Conservation (phyloP, 75 land plant genomes). For the Pinus taeda region DNA sequence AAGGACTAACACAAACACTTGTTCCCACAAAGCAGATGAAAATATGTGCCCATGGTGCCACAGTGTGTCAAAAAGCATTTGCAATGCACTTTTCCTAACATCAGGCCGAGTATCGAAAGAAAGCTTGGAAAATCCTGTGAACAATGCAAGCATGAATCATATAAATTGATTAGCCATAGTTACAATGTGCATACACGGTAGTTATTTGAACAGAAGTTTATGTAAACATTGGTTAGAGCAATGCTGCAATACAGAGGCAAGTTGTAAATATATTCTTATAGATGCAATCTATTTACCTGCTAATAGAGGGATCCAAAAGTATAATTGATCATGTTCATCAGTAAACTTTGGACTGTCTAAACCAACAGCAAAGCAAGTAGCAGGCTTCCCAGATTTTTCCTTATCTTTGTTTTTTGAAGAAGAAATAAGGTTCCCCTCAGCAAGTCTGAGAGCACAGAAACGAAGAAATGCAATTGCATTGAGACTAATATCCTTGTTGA, state of each 20-base stretch:
- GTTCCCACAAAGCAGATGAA: slow-evolving; percentile 51
- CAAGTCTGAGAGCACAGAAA: slow-evolving; percentile 84
- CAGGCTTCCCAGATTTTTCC: slow-evolving; percentile 13
- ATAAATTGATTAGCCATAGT: neutral
- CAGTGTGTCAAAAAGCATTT: slow-evolving; percentile 74
- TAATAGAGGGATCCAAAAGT: slow-evolving; percentile 74
- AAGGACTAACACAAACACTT: slow-evolving; percentile 42
- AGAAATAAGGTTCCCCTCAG: slow-evolving; percentile 64
- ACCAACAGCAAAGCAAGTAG: slow-evolving; percentile 13
- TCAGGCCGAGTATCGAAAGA: slow-evolving; percentile 70
- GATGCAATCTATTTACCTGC: slow-evolving; percentile 33
- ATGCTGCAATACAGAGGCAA: neutral
- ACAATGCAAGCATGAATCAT: neutral
- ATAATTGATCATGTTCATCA: slow-evolving; percentile 54
- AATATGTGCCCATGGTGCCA: slow-evolving; percentile 83
- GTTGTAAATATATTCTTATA: neutral
- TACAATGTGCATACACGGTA: neutral
- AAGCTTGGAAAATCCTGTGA: slow-evolving; percentile 68
- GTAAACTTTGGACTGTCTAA: slow-evolving; percentile 19
- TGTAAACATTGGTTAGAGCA: slow-evolving; percentile 3
- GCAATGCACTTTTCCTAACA: slow-evolving; percentile 72
- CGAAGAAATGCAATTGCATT: slow-evolving; percentile 90
- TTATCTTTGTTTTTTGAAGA: slow-evolving; percentile 34
- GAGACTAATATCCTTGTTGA: slow-evolving; percentile 73
- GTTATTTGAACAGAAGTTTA: slow-evolving; percentile 5